Percentiles rank a stretch among this genome's conserved stretches.
phyloP scores from a whole-genome alignment of 805 yeast genomes.

The Cyberlindnera mycetangii region DNA sequence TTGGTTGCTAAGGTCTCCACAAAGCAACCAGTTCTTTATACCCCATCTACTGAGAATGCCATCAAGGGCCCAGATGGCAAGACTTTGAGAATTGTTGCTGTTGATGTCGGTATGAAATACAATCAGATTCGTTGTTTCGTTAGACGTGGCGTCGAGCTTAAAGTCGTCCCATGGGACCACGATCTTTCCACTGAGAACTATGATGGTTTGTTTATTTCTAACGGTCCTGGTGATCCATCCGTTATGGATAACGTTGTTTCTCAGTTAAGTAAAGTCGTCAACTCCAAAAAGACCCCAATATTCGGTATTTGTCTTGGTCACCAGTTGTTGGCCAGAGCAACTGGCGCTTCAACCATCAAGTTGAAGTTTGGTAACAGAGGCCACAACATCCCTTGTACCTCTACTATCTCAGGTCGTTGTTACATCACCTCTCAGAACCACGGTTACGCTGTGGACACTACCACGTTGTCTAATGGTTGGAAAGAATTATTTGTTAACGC shows the following conservation, averaged over 20 bases:
- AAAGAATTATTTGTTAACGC: conserved; percentile 92
- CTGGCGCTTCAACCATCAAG: conserved; percentile 91
- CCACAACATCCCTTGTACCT: conserved; percentile 95
- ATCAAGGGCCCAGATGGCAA: conserved; percentile 71
- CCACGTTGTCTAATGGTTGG: conserved; percentile 78
- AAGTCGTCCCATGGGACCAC: conserved; percentile 94
- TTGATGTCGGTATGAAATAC: conserved; percentile 97
- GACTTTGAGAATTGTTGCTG: conserved; percentile 76
- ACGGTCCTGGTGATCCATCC: conserved; percentile 99
- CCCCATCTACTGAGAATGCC: conserved; percentile 56
- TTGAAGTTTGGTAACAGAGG: conserved; percentile 99
- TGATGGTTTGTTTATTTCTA: conserved; percentile 94
- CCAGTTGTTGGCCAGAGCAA: conserved; percentile 90
- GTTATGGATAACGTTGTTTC: conserved; percentile 68
- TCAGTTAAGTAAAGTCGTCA: conserved; percentile 55
- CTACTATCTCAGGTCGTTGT: conserved; percentile 87
- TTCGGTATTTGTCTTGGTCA: conserved; percentile 99
- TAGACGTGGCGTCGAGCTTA: conserved; percentile 91
- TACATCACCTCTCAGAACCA: conserved; percentile 98
- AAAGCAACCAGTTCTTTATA: conserved; percentile 69
- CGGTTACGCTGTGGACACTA: conserved; percentile 93
- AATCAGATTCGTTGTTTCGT: conserved; percentile 97
- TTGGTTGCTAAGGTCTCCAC: conserved; percentile 89
- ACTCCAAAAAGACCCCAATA: conserved; percentile 74
- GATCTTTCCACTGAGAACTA: conserved; percentile 77